Percentiles rank a stretch among this genome's conserved stretches.
Conservation (phyloP, 805 yeast genomes). For the Hanseniaspora taiwanica region DNA sequence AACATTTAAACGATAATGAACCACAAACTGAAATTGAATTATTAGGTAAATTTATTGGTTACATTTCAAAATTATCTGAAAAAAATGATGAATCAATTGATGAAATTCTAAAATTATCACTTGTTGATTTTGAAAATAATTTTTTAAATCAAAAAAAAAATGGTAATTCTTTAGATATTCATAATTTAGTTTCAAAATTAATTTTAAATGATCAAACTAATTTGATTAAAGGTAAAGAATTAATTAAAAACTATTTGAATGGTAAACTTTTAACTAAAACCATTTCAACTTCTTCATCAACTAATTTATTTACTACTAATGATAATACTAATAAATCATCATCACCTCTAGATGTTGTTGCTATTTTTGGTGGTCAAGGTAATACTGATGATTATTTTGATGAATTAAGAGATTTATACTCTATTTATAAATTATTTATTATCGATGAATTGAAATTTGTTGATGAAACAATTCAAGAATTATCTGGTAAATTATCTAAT, state of each 20-base stretch:
- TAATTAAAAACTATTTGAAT: constrained; percentile 67
- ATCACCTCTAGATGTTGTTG: constrained; percentile 42
- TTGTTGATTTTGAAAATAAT: constrained; percentile 75
- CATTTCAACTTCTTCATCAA: neutral
- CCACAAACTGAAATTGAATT: constrained; percentile 80
- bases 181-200: constrained; percentile 67
- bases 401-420: constrained; percentile 78
- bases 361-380: constrained; percentile 98
- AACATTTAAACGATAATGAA: constrained; percentile 73
- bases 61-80: constrained; percentile 25
- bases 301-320: neutral
- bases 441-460: constrained; percentile 57
- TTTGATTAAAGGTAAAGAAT: constrained; percentile 50
- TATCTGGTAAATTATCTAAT: constrained; percentile 59
- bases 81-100: constrained; percentile 23
- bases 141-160: constrained; percentile 33
- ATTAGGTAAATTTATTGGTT: constrained; percentile 73
- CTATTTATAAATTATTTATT: constrained; percentile 62
- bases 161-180: constrained; percentile 57
- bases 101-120: constrained; percentile 57
- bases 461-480: constrained; percentile 51
- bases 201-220: constrained; percentile 43
- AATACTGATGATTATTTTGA: constrained; percentile 95
- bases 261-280: constrained; percentile 37
- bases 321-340: no score